These are phyloP conservation scores for Arabidopsis arenosa DNA, from an alignment of 345 rosid species.

Conservation along the genomic window DNA sequence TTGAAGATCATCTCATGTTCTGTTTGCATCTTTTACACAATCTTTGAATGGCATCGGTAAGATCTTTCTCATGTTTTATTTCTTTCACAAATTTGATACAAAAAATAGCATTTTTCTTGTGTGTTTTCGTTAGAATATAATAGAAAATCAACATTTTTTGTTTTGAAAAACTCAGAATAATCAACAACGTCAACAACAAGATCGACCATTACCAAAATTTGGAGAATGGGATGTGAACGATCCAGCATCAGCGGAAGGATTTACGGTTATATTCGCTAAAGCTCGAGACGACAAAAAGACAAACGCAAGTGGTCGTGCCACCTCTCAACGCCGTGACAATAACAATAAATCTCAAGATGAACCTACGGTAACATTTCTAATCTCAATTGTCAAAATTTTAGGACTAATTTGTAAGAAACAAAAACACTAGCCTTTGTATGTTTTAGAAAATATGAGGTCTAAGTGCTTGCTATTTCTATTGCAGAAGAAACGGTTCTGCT, in stretches of 20 bases:
- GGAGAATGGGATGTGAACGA: slow-evolving; percentile 84
- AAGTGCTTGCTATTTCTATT: slow-evolving; percentile 23
- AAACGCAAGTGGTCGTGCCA: slow-evolving; percentile 45
- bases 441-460: background rate
- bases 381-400: background rate
- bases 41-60: slow-evolving; percentile 49
- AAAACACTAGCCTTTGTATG: slow-evolving; percentile 18
- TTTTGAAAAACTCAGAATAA: slow-evolving; percentile 28
- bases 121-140: background rate
- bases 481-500: slow-evolving; percentile 82
- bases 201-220: slow-evolving; percentile 69
- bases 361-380: slow-evolving; percentile 40
- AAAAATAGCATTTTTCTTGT: no score
- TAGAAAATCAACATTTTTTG: background rate
- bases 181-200: slow-evolving; percentile 55
- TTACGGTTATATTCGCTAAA: slow-evolving; percentile 71
- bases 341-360: slow-evolving; percentile 37
- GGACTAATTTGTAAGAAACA: background rate
- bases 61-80: slow-evolving; percentile 5
- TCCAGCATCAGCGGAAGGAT: slow-evolving; percentile 79
- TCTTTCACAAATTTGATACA: background rate
- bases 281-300: slow-evolving; percentile 71
- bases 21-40: slow-evolving; percentile 7
- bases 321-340: slow-evolving; percentile 45
- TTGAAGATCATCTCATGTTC: slow-evolving; percentile 30